Percentiles rank a stretch among this genome's conserved stretches.
phyloP scores from a whole-genome alignment of 1,284 basidiomycete species.

The Cerrena zonata region DNA sequence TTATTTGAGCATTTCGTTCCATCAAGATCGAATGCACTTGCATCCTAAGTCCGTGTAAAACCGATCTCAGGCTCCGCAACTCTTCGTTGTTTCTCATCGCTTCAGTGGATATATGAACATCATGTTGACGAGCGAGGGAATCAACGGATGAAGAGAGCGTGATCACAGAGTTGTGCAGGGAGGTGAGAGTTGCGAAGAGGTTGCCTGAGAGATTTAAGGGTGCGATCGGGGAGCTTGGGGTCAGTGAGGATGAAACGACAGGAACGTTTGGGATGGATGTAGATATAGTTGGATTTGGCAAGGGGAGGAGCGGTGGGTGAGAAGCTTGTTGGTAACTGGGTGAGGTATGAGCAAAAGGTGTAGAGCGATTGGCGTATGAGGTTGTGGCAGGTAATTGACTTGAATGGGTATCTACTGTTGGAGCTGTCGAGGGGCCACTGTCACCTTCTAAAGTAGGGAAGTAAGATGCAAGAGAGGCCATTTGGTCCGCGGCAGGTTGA shows the following conservation, averaged over 20 bases:
- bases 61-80: conserved; percentile 64
- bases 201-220: conserved; percentile 57
- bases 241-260: neutral
- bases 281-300: neutral
- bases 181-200: conserved; percentile 52
- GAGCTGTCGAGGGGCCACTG: neutral
- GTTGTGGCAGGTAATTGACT: neutral
- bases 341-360: neutral
- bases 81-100: conserved; percentile 71
- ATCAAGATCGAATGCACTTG: conserved; percentile 72
- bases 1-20: conserved; percentile 56
- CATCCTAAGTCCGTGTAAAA: conserved; percentile 74
- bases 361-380: neutral
- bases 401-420: neutral
- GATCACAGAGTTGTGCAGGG: conserved; percentile 56
- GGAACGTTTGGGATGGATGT: neutral
- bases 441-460: conserved; percentile 11
- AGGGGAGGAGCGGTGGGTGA: neutral
- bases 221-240: conserved; percentile 33
- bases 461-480: conserved; percentile 10
- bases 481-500: neutral
- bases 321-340: neutral
- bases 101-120: conserved; percentile 67
- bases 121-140: conserved; percentile 54
- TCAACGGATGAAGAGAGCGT: conserved; percentile 55